Evolutionary conservation across 148 eudicot genomes (phyloP).

Genomic region (Arctostaphylos glauca): DNA sequence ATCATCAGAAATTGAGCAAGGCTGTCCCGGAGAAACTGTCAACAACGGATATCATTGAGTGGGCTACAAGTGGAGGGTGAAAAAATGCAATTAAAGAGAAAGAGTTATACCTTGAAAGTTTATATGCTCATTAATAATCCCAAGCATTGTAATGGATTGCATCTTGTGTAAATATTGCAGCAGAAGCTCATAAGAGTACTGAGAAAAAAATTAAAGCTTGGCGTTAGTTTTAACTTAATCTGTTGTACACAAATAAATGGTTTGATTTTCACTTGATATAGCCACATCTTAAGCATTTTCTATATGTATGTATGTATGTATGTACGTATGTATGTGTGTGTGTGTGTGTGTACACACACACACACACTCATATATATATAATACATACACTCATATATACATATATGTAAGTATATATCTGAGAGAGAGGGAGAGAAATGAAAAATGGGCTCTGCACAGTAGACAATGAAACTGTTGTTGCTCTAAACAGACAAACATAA

Average conservation of each 20-base stretch:
- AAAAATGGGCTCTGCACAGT: no score
- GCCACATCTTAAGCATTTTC: neutral
- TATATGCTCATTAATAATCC: slow-evolving; percentile 91
- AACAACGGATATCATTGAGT: slow-evolving; percentile 22
- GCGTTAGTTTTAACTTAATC: slow-evolving; percentile 12
- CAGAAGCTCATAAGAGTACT: slow-evolving; percentile 90
- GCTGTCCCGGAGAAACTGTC: slow-evolving; percentile 89
- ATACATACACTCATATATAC: no score
- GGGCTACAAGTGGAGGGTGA: neutral
- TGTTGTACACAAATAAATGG: neutral
- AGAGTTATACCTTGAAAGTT: slow-evolving; percentile 68
- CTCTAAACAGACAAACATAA: neutral
- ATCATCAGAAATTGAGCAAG: slow-evolving; percentile 78
- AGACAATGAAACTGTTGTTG: neutral
- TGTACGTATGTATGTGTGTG: neutral
- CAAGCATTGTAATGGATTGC: slow-evolving; percentile 82
- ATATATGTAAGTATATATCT: no score
- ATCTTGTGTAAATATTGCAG: slow-evolving; percentile 85
- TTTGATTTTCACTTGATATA: neutral
- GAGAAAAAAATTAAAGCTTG: slow-evolving; percentile 17
- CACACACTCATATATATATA: no score
- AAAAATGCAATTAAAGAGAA: neutral
- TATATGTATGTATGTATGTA: neutral
- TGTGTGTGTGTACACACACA: no score
- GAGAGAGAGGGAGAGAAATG: neutral